Base-by-base conservation (phyloP, 441 rosid genomes). In the Gossypium gossypioides region DNA sequence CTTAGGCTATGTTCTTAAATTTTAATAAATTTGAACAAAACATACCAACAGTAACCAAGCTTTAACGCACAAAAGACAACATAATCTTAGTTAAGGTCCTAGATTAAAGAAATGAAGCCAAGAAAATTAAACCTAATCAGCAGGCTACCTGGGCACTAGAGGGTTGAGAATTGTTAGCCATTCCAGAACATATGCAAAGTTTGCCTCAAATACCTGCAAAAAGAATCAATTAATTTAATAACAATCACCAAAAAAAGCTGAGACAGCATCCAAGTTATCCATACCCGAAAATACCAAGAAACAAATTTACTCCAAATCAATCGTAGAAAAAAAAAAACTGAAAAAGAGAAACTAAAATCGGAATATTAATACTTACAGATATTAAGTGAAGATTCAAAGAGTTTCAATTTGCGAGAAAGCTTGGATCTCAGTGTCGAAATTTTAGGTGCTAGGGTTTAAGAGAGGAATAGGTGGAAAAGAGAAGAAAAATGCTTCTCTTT, bases 151-250 rank as follows among this genome's bases (percentile, higher is more conserved):
- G 95, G 10, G 85, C 57, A 73, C 90, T 87, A 27, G 95, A 83
- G 50, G 90, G 78, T 59, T 82, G 96, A 74, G 89, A 78, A 79
- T 84, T 89, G 78, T 87, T 88, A 68, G 93, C 84, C 98, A 92
- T 90, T 57, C 72, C 82, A 63, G 73, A 63, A 74, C 80, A 79
- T 19, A 5, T 16, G 60, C 77, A 67, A 79, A 24, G 62, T 65
- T 61, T 4, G 21, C 74, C 79, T 74, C 55, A 64, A 74, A 60
- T 59, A 42, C 16, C 84, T 80, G 80, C 65, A 25, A 71, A 55
- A 69, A 50, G 51, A 56, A 74, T 40, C 19, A 67, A 2, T 56
- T n/a, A 42, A 25, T 16, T 56, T n/a, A 32, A 19, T 16, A 18
- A 24, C 27, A 61, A n/a, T 34, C 56, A 54, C 37, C 13, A 29